A percentile compares a stretch with the other conserved stretches of the same genome.
These are phyloP conservation scores for Physocladia obscura DNA, from an alignment of 192 early-diverging fungal species.

Conservation along the genomic window DNA sequence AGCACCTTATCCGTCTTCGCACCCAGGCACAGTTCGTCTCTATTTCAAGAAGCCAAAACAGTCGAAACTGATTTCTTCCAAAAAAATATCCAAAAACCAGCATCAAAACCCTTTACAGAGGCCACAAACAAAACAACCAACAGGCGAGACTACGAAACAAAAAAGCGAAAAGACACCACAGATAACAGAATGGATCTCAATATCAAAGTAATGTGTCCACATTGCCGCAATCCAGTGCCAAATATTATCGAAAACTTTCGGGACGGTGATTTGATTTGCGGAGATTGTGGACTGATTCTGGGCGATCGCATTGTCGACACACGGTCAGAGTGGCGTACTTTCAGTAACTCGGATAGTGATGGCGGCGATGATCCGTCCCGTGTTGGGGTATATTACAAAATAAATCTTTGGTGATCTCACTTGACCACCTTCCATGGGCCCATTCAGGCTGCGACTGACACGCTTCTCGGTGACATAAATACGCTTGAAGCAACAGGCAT, in stretches of 20 bases:
- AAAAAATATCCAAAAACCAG: too few species aligned
- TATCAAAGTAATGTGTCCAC: conserved; percentile 64
- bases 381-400: conserved; percentile 59
- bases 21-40: too few species aligned
- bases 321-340: conserved; percentile 95
- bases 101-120: too few species aligned
- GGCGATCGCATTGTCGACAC: conserved; percentile 90
- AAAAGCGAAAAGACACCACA: too few species aligned
- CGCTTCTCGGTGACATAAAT: conserved; percentile 68
- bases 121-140: too few species aligned
- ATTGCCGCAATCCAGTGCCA: conserved; percentile 75
- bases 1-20: too few species aligned
- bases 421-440: background rate
- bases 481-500: conserved; percentile 81
- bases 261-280: conserved; percentile 86
- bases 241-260: conserved; percentile 91
- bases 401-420: background rate
- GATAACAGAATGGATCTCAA: too few species aligned
- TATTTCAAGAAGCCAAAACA: too few species aligned
- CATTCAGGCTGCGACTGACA: conserved; percentile 64
- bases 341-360: conserved; percentile 77
- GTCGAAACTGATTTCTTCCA: too few species aligned
- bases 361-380: conserved; percentile 84
- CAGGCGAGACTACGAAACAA: too few species aligned
- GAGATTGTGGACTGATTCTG: conserved; percentile 81